These are phyloP conservation scores for Vanderwaltozyma polyspora DNA, from an alignment of 805 yeast genomes.

Conservation along the genomic window DNA sequence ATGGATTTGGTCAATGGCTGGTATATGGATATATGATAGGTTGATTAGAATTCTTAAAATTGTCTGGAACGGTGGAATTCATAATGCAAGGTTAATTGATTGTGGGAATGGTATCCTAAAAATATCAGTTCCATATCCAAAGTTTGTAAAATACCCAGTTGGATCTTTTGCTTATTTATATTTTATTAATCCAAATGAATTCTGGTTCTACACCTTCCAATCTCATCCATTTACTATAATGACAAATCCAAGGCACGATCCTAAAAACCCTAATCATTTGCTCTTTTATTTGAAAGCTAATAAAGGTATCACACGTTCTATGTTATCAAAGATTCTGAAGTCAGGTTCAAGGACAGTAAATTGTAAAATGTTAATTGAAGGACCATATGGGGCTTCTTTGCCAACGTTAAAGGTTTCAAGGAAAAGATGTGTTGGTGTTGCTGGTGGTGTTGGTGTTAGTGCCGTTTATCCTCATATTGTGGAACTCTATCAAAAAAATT, in stretches of 20 bases:
- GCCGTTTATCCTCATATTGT: conserved; percentile 37
- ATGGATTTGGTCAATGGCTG: conserved; percentile 35
- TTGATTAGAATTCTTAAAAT: conserved; percentile 34
- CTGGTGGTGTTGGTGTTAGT: conserved; percentile 46
- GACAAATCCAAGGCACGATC: conserved; percentile 28
- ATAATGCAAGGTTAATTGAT: conserved; percentile 16
- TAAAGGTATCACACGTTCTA: conserved; percentile 44
- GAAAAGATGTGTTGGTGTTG: conserved; percentile 32
- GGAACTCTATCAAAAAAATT: conserved; percentile 14
- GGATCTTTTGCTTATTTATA: conserved; percentile 49
- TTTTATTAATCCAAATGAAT: conserved; percentile 39
- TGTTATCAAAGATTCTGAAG: conserved; percentile 26
- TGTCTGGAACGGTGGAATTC: conserved; percentile 19
- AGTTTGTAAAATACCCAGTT: conserved; percentile 38
- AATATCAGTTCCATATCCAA: conserved; percentile 33
- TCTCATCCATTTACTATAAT: conserved; percentile 64
- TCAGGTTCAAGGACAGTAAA: conserved; percentile 23
- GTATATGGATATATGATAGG: conserved; percentile 43
- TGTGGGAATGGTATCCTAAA: conserved; percentile 30
- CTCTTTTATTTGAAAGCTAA: conserved; percentile 40
- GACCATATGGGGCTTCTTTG: conserved; percentile 45
- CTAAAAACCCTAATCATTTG: conserved; percentile 17
- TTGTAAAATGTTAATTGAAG: conserved; percentile 41
- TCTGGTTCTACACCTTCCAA: conserved; percentile 40
- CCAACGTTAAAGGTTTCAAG: conserved; percentile 29